A percentile compares a stretch with the other conserved stretches of the same genome.
Evolutionary conservation across 169 alveolate species (phyloP).

Genomic region (Plasmodium ovale): DNA sequence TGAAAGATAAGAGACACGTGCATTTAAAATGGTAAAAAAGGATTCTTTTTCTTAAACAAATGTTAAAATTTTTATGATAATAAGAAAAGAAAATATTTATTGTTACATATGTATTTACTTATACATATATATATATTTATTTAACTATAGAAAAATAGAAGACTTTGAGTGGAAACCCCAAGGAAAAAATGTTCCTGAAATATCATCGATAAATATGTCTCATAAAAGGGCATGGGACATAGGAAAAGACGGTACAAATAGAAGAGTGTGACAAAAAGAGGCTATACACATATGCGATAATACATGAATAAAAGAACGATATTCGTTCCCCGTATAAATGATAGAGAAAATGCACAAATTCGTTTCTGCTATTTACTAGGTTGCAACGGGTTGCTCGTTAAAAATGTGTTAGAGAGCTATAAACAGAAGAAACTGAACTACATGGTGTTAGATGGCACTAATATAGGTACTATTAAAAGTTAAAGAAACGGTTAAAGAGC

Average conservation of each 20-base stretch:
- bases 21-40: too few species aligned
- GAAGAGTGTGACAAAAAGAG: background rate
- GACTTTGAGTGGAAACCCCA: conserved; percentile 54
- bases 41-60: too few species aligned
- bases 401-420: conserved; percentile 55
- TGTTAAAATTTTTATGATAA: too few species aligned
- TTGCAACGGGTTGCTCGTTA: conserved; percentile 63
- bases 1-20: too few species aligned
- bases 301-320: too few species aligned
- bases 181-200: conserved; percentile 57
- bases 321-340: too few species aligned
- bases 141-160: conserved; percentile 9
- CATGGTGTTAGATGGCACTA: conserved; percentile 69
- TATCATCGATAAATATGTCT: conserved; percentile 50
- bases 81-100: too few species aligned
- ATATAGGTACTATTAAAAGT: conserved; percentile 45
- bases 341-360: too few species aligned
- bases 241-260: conserved; percentile 62
- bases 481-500: background rate
- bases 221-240: conserved; percentile 73
- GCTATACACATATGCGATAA: conserved; percentile 4
- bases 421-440: conserved; percentile 46
- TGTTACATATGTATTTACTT: too few species aligned
- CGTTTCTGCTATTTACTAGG: conserved; percentile 16
- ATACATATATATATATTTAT: too few species aligned